Base-by-base conservation (phyloP, 2,329 filamentous ascomycete species). In the Alternaria metachromatica region DNA sequence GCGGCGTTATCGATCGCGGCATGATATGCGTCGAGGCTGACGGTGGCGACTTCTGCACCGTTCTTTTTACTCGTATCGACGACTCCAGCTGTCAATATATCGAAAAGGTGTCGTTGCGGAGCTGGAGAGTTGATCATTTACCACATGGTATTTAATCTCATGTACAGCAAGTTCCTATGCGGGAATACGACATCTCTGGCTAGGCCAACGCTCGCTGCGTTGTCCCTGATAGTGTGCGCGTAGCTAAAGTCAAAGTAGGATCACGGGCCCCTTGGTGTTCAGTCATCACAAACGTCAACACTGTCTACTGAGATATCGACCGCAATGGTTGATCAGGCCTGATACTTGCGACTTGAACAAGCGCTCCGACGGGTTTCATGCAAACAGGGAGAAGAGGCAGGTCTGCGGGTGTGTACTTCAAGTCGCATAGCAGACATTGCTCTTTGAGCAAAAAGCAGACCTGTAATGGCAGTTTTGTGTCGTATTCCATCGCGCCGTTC, bases 271-370 rank as follows among this genome's bases (percentile, higher is more conserved):
- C 18, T 0, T 7, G 4, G 49, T 8, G 18, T 33, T 12, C 49
- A n/a, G 21, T 51, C 12, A 3, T 37, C 12, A 30, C 20, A 23
- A 2, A 51, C 12, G 20, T 51, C 20, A n/a, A 51, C 1, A 3
- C 4, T 10, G 6, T 44, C 15, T 0, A 84, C 86, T 0, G 84
- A 85, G 0, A 85, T 84, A 15, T n/a, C 57, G 43, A 59, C 5
- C 3, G 18, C 28, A 5, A 51, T 1, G 3, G 3, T 23, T 15
- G 18, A 23, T 5, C 18, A 10, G 28, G 1, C 18, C 11, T 37
- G 12, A n/a, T 51, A 33, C 5, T 1, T 10, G 7, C 48, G 11
- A 20, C 26, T 25, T 51, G 4, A 20, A 50, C 5, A 2, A 21
- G 9, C 6, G 26, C 26, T 21, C 48, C 11, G 18, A n/a, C 2